Evolutionary conservation across 148 eudicot genomes (phyloP), one percentile per base, ranked within the genome.

Genomic region (Rhododendron williamsianum): DNA sequence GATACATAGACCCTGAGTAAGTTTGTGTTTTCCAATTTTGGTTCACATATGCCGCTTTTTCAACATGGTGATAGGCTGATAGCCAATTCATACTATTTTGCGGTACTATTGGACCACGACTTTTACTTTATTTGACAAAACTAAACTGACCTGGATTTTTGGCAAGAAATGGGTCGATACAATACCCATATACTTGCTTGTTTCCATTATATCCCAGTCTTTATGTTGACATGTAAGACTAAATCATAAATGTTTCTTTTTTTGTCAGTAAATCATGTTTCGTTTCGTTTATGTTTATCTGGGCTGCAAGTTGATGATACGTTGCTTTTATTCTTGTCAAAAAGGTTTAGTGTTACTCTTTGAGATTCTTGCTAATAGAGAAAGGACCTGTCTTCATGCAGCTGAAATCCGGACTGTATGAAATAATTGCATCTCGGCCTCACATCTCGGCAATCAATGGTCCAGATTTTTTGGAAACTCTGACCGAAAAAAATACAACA

Each of bases 1-100:
- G 85, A 1, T 83, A 83, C 6, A 16, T 83, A 12, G 85, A 83
- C 1, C 79, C 85, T 1, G 78, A 69, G 85, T 49, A 71, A 83
- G 78, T 83, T 11, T 18, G 6, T 6, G 67, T 58, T 58, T 21
- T 58, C 63, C 25, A 0, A 2, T 6, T 41, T 58, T 19, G 9
- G 2, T 4, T 16, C 67, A 19, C 7, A 2, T 21, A 21, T 69
- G 21, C 82, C 30, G 2, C 36, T 56, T n/a, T 18, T 27, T 9
- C 2, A 51, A 12, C 11, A 2, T 9, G 21, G 25, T 41, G 3
- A 18, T 78, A n/a, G 45, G 45, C 8, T 41, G 45, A 41, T 41
- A 6, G 45, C 8, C 45, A 41, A 41, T 78, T 11, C 27, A 23
- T 41, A 21, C 3, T 16, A 78, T 6, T 43, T 46, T 16, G 33